Conservation (phyloP, 768 basidiomycete genomes). For the Lentinula raphanica region DNA sequence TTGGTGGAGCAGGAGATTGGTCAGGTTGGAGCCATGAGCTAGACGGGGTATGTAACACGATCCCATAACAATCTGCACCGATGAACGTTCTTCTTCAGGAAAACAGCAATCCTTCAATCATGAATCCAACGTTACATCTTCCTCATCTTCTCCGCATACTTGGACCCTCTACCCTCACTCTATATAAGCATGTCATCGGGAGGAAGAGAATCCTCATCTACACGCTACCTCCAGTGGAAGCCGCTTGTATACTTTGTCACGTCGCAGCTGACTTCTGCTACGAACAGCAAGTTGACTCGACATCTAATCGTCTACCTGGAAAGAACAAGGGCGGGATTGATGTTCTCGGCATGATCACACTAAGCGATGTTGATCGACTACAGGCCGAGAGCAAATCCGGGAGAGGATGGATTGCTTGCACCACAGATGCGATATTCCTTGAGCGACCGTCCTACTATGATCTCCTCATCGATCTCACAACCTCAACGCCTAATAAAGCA, state of each 20-base stretch:
- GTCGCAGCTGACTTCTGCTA: constrained; percentile 53
- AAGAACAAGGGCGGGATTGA: constrained; percentile 50
- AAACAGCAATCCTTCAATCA: constrained; percentile 22
- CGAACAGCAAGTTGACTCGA: constrained; percentile 33
- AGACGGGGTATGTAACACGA: constrained; percentile 36
- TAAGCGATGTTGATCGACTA: constrained; percentile 65
- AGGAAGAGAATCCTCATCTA: constrained; percentile 75
- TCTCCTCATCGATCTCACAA: constrained; percentile 74
- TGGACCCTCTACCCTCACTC: constrained; percentile 70
- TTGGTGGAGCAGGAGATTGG: constrained; percentile 59
- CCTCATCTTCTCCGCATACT: constrained; percentile 72
- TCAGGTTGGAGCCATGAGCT: constrained; percentile 65
- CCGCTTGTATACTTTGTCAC: constrained; percentile 71
- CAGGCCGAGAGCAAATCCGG: constrained; percentile 51
- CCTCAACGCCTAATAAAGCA: constrained; percentile 52
- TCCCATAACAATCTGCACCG: background rate
- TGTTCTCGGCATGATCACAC: constrained; percentile 77
- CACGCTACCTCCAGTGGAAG: constrained; percentile 74
- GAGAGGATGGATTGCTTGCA: constrained; percentile 82
- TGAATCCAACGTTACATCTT: constrained; percentile 63
- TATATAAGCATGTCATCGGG: constrained; percentile 76
- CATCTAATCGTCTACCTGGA: constrained; percentile 24
- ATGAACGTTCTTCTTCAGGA: constrained; percentile 12
- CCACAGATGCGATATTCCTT: constrained; percentile 80
- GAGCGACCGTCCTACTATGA: constrained; percentile 80